A percentile compares a stretch with the other conserved stretches of the same genome.
Evolutionary conservation across 2,329 filamentous ascomycete genomes (phyloP).

Genomic region (Cytospora piceae): DNA sequence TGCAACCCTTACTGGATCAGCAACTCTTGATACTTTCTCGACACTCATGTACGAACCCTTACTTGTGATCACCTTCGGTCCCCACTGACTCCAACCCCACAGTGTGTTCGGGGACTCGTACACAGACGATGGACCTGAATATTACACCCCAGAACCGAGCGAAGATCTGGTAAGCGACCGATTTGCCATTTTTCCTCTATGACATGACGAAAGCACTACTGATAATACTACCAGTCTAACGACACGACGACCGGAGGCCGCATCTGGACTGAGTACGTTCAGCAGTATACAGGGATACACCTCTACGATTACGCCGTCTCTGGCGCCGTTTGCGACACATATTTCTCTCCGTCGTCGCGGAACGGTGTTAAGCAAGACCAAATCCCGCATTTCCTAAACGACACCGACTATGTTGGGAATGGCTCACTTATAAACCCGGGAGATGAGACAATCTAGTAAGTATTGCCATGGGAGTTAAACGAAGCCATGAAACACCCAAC

Average conservation of each 20-base stretch:
- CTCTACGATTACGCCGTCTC: slow-evolving; percentile 34
- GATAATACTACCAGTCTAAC: slow-evolving; percentile 8
- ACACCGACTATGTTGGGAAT: slow-evolving; percentile 23
- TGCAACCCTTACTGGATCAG: slow-evolving; percentile 21
- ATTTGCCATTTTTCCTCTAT: neutral
- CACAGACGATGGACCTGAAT: slow-evolving; percentile 26
- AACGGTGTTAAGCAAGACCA: slow-evolving; percentile 29
- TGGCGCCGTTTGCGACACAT: slow-evolving; percentile 33
- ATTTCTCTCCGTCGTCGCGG: slow-evolving; percentile 25
- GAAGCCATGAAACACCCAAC: no score
- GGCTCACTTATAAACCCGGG: slow-evolving; percentile 15
- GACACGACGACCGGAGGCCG: slow-evolving; percentile 26
- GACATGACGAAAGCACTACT: neutral
- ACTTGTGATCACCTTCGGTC: neutral
- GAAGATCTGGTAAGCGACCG: slow-evolving; percentile 10
- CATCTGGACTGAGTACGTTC: slow-evolving; percentile 31
- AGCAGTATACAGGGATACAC: slow-evolving; percentile 30
- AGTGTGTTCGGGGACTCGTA: slow-evolving; percentile 29
- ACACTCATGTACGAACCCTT: slow-evolving; percentile 22
- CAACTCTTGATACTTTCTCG: slow-evolving; percentile 24
- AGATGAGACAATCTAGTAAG: slow-evolving; percentile 29
- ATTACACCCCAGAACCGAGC: slow-evolving; percentile 25
- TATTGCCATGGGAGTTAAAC: neutral
- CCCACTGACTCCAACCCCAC: neutral
- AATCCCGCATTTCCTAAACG: slow-evolving; percentile 29